These are phyloP conservation scores for Entoloma clypeatum DNA, from an alignment of 1,284 basidiomycete species.

Conservation along the genomic window DNA sequence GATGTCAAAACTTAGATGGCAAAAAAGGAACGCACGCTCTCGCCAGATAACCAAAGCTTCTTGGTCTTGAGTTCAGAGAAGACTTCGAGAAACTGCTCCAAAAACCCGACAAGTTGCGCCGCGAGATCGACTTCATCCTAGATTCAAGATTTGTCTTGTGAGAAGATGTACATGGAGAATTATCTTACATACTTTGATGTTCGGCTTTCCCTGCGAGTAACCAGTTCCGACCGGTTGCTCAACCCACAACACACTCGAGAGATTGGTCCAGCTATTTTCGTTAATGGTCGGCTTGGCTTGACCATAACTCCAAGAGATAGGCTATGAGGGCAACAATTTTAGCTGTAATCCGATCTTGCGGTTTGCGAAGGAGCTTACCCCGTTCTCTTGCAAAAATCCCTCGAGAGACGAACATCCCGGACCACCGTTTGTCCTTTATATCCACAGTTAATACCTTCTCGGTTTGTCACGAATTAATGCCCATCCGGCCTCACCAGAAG, in stretches of 20 bases:
- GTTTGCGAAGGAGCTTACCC: conserved; percentile 43
- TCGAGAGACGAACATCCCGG: conserved; percentile 73
- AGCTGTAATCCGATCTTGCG: background rate
- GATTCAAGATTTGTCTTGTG: background rate
- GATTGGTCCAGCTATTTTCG: conserved; percentile 77
- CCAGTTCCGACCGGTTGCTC: conserved; percentile 86
- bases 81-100: conserved; percentile 72
- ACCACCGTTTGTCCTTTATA: conserved; percentile 44
- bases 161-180: background rate
- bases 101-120: conserved; percentile 59
- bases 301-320: conserved; percentile 64
- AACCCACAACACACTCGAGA: conserved; percentile 76
- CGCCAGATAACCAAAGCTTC: conserved; percentile 64
- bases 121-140: conserved; percentile 68
- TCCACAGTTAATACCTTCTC: conserved; percentile 8
- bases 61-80: conserved; percentile 69
- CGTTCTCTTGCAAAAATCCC: conserved; percentile 80
- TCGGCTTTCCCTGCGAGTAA: conserved; percentile 70
- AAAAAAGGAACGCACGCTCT: conserved; percentile 47
- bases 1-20: conserved; percentile 46
- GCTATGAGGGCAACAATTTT: conserved; percentile 34
- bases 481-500: conserved; percentile 69
- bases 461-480: too few relatives aligned
- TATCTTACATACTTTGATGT: conserved; percentile 44
- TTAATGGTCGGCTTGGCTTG: conserved; percentile 64